These are phyloP conservation scores for Tulasnella sp. DNA, from an alignment of 768 basidiomycete genomes.

Conservation along the genomic window DNA sequence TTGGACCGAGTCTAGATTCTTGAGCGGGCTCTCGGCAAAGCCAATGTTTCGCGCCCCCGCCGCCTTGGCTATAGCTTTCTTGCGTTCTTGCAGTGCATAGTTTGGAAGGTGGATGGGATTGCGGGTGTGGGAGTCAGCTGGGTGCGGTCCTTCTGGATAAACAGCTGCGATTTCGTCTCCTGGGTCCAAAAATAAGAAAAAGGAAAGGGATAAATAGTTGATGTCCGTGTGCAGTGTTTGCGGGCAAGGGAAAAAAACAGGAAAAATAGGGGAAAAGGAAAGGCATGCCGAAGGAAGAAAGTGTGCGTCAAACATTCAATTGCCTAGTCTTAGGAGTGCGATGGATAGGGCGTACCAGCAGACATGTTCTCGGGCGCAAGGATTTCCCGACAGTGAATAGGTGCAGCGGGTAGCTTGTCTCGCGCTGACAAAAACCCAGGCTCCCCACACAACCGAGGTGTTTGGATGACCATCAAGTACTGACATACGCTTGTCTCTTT, in stretches of 20 bases:
- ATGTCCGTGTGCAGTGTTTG: not conserved
- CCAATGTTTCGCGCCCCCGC: not conserved
- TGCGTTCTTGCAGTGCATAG: not conserved
- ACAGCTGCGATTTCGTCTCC: not conserved
- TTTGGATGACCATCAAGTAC: slow-evolving; percentile 88
- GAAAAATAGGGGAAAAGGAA: not conserved
- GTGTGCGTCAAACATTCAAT: too few species aligned
- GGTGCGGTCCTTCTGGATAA: slow-evolving; percentile 8
- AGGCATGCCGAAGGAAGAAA: too few species aligned
- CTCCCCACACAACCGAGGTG: slow-evolving; percentile 84
- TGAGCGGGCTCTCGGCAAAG: not conserved
- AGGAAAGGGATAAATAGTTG: not conserved
- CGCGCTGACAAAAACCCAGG: slow-evolving; percentile 78
- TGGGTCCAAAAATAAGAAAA: not conserved
- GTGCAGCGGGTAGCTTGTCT: slow-evolving; percentile 51
- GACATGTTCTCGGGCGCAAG: slow-evolving; percentile 26
- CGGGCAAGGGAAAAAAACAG: not conserved
- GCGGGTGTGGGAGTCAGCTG: not conserved
- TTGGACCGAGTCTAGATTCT: not conserved
- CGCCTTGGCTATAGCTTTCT: not conserved
- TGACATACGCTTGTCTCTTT: slow-evolving; percentile 91
- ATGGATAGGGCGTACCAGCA: slow-evolving; percentile 2
- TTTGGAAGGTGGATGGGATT: slow-evolving; percentile 8
- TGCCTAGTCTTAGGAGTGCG: too few species aligned
- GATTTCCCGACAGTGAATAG: slow-evolving; percentile 71